phyloP scores from a whole-genome alignment of 2,329 filamentous ascomycete species.

The Cladosporium sp. region DNA sequence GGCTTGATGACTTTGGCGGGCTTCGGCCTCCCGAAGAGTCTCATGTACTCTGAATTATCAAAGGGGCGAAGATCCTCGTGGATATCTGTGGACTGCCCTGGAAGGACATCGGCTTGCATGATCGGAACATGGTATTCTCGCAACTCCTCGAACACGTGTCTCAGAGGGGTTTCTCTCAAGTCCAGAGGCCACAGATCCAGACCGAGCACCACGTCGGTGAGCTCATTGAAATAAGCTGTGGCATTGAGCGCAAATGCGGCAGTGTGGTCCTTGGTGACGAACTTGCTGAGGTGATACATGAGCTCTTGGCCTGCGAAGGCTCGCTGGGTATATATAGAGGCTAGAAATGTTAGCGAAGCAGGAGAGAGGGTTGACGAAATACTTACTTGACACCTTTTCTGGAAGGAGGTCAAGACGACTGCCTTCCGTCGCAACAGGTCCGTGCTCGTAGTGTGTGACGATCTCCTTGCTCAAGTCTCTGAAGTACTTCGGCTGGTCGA shows the following conservation, averaged over 20 bases:
- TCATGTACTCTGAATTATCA: neutral
- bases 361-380: neutral
- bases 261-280: neutral
- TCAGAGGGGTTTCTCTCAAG: neutral
- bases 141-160: neutral
- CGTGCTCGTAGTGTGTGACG: neutral
- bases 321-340: neutral
- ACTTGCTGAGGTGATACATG: neutral
- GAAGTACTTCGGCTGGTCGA: slow-evolving; percentile 21
- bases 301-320: neutral
- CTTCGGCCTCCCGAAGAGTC: neutral
- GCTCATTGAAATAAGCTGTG: neutral
- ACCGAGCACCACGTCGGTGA: neutral
- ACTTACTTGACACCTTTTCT: neutral
- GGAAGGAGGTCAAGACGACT: slow-evolving; percentile 12
- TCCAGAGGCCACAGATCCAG: neutral
- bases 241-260: neutral
- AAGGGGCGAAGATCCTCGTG: too few relatives aligned
- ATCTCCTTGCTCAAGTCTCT: slow-evolving; percentile 18
- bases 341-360: neutral
- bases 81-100: neutral
- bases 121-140: neutral
- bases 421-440: neutral
- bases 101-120: neutral
- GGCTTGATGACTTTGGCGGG: neutral